A percentile compares a stretch with the other conserved stretches of the same genome.
These are phyloP conservation scores for Fragilaria crotonensis DNA, from an alignment of 108 stramenopile species.

Conservation along the genomic window DNA sequence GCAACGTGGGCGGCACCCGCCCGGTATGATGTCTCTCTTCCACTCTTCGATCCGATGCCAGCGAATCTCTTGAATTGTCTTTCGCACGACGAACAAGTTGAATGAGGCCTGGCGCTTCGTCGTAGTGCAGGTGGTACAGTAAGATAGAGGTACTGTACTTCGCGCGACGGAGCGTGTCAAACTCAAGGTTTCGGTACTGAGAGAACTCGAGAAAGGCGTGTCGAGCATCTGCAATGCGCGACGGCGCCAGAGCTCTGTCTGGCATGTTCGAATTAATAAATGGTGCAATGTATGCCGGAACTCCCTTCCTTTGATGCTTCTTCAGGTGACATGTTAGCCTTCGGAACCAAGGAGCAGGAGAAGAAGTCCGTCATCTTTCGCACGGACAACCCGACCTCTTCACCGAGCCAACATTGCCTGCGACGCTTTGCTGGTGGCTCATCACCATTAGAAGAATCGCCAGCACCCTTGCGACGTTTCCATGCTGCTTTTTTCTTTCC, in stretches of 20 bases:
- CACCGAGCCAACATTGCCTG: conserved; percentile 44
- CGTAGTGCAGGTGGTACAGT: conserved; percentile 72
- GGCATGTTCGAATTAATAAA: conserved; percentile 3
- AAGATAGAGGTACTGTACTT: conserved; percentile 77
- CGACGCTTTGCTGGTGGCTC: conserved; percentile 14
- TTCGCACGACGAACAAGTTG: conserved; percentile 28
- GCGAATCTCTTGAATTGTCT: conserved; percentile 28
- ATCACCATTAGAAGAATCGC: background rate
- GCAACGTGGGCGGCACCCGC: background rate
- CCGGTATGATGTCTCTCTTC: conserved; percentile 7
- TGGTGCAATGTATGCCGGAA: conserved; percentile 18
- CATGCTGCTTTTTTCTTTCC: conserved; percentile 8
- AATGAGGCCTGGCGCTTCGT: conserved; percentile 32
- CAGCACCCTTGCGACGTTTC: background rate
- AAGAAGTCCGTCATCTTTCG: conserved; percentile 36
- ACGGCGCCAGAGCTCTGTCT: background rate
- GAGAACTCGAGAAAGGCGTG: conserved; percentile 63
- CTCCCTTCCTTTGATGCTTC: conserved; percentile 9
- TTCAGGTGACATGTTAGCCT: background rate
- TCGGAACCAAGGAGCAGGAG: conserved; percentile 28
- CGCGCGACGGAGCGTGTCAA: conserved; percentile 79
- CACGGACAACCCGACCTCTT: conserved; percentile 39
- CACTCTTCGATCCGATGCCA: conserved; percentile 45
- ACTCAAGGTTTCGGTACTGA: conserved; percentile 76
- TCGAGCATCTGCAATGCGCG: conserved; percentile 25